Evolutionary conservation across 768 basidiomycete species (phyloP), one percentile per base, ranked within the genome.

Genomic region (Rhodotorula toruloides): DNA sequence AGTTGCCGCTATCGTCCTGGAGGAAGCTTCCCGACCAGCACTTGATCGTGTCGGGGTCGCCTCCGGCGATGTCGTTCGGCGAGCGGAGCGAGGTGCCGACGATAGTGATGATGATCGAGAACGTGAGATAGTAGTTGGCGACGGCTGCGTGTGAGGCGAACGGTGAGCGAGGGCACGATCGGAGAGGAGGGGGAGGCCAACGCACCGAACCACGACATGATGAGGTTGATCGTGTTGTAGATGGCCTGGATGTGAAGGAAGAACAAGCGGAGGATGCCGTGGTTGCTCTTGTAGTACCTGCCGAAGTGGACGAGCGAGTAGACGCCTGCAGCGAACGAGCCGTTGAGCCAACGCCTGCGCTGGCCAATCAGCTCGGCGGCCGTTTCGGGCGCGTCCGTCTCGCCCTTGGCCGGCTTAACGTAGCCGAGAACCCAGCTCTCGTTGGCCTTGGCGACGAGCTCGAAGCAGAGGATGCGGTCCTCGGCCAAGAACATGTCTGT

Each of bases 391-490:
- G 67, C 71, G 85, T 78, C 93, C 29, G 75, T 76, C 59, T 74
- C 75, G 27, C 70, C 75, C 59, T 73, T 97, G 74, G 88, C 89
- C 17, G 91, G 90, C 78, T 98, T 96, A 75, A 98, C 93, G 72
- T 89, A 89, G 21, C 87, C 87, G 74, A 98, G 79, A 4, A 87
- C 89, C 94, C 94, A 98, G 31, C 69, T 49, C 42, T 66, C 89
- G 48, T 83, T 83, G 2, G 84, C 85, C 78, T 97, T 98, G 17
- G 93, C 91, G 29, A 93, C 92, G 58, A 98, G 82, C 77, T 98
- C 93, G 79, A 97, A 98, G 79, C 93, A 97, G 34, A 97, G 83
- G 71, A 97, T 97, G 81, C 93, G 90, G 81, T 94, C 91, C 79
- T 93, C 91, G 62, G 91, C 91, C 75, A 89, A 77, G 80, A 73